These are phyloP conservation scores for Hypoxylon intermedium DNA, from an alignment of 495 filamentous ascomycete genomes.

Conservation along the genomic window DNA sequence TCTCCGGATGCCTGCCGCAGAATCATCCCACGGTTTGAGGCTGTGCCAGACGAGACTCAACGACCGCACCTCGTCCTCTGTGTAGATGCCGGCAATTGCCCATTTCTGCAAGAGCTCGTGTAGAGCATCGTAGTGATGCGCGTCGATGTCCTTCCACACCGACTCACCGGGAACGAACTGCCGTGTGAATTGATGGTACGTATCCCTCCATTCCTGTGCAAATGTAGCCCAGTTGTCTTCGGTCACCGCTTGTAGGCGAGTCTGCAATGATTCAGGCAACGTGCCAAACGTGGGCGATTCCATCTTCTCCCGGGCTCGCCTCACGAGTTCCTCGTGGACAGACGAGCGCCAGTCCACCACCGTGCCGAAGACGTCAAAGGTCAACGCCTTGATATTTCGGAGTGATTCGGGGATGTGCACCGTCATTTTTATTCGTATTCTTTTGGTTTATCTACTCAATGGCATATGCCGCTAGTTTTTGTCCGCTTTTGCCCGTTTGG, in stretches of 20 bases:
- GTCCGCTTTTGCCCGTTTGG: not conserved
- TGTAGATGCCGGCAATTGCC: conserved; percentile 64
- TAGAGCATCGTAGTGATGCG: conserved; percentile 71
- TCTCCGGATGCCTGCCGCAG: conserved; percentile 59
- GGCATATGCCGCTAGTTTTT: not conserved
- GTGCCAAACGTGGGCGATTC: conserved; percentile 42
- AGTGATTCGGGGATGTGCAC: conserved; percentile 18
- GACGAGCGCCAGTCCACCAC: conserved; percentile 74
- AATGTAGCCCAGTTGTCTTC: conserved; percentile 65
- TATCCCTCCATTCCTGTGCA: conserved; percentile 71
- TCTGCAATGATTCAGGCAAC: conserved; percentile 55
- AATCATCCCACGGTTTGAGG: conserved; percentile 74
- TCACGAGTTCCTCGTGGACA: conserved; percentile 62
- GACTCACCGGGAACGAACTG: conserved; percentile 57
- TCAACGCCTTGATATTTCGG: conserved; percentile 52
- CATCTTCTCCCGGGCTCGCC: conserved; percentile 52
- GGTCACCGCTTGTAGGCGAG: conserved; percentile 58
- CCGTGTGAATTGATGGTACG: conserved; percentile 66
- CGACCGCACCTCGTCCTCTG: conserved; percentile 60
- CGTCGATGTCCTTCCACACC: conserved; percentile 64
- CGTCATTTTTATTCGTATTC: conserved; percentile 15
- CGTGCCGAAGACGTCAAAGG: conserved; percentile 76
- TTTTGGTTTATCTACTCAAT: not conserved
- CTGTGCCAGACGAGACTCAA: conserved; percentile 73
- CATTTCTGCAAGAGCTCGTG: conserved; percentile 61